Evolutionary conservation across 106 monocot genomes (phyloP), one percentile per base, ranked within the genome.

Genomic region (Dendrobium huoshanense): DNA sequence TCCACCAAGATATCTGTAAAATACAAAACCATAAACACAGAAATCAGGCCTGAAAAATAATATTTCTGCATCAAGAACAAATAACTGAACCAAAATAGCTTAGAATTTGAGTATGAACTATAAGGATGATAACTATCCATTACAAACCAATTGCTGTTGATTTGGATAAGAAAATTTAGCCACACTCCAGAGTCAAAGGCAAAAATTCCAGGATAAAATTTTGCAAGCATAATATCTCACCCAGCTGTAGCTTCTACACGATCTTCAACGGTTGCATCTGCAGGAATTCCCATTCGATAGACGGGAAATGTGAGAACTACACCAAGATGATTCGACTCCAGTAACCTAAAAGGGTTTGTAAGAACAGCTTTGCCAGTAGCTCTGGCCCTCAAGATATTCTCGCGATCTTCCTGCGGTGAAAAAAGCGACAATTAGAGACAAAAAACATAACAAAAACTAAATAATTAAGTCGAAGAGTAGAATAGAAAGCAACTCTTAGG

Each of bases 291-390:
- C 47, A 40, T 75, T 18, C 83, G 83, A 73, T 91, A 93, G 0
- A 96, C 95, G 10, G 95, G 93, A 78, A 93, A 93, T 72, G 93
- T 93, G 49, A 96, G 88, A 59, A 96, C 89, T 20, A 96, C 91
- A 81, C 93, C 95, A 4, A 96, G 85, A 81, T 93, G 95, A 84
- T 93, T 96, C 31, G 91, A 94, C 41, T 83, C 86, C 43, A 95
- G 85, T 65, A 95, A 78, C 70, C 89, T 83, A 75, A 95, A 95
- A 56, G 95, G 95, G 19, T 83, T 91, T 67, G 95, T 95, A 59
- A 95, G 90, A 78, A 95, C 95, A 73, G 95, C 91, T 84, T 95
- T 95, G 41, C 96, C 96, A 58, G 96, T 94, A 5, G 88, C 87
- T 51, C 96, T 89, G 16, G 96, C 91, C 85, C 92, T 87, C 27